Evolutionary conservation across 2,329 filamentous ascomycete species (phyloP).

Genomic region (Fusarium sp.): DNA sequence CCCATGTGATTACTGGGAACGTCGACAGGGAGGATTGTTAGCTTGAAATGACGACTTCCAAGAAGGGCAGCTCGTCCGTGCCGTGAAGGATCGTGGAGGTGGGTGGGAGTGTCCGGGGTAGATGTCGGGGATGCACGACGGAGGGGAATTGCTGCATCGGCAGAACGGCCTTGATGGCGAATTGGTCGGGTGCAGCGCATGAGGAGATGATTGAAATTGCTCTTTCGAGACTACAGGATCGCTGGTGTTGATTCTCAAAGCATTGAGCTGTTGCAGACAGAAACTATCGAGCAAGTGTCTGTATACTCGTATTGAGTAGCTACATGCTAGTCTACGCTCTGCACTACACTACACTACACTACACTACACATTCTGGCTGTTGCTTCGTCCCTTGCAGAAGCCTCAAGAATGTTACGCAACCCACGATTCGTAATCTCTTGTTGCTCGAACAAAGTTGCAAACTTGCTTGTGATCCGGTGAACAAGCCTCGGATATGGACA

Average conservation of each 20-base stretch:
- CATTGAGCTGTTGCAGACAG: not conserved
- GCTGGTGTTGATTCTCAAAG: not conserved
- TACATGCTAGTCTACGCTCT: no score
- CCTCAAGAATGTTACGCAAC: not conserved
- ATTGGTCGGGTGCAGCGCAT: not conserved
- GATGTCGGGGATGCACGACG: not conserved
- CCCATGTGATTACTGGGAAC: conserved; percentile 25
- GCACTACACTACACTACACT: no score
- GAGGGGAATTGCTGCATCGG: conserved; percentile 1
- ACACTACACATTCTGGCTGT: conserved; percentile 8
- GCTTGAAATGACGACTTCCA: conserved; percentile 22
- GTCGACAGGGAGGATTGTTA: conserved; percentile 22
- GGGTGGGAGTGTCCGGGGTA: conserved; percentile 14
- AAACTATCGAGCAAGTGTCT: not conserved
- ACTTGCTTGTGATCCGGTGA: conserved; percentile 34
- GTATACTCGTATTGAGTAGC: not conserved
- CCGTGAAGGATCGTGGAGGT: conserved; percentile 25
- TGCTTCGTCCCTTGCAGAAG: conserved; percentile 20
- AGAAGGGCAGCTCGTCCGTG: conserved; percentile 33
- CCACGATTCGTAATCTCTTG: not conserved
- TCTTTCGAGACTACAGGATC: not conserved
- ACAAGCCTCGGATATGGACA: conserved; percentile 28
- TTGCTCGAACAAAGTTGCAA: not conserved
- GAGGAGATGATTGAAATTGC: not conserved
- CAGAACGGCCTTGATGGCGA: not conserved